These are phyloP conservation scores for Iberis amara DNA, from an alignment of 441 rosid genomes.

Conservation along the genomic window DNA sequence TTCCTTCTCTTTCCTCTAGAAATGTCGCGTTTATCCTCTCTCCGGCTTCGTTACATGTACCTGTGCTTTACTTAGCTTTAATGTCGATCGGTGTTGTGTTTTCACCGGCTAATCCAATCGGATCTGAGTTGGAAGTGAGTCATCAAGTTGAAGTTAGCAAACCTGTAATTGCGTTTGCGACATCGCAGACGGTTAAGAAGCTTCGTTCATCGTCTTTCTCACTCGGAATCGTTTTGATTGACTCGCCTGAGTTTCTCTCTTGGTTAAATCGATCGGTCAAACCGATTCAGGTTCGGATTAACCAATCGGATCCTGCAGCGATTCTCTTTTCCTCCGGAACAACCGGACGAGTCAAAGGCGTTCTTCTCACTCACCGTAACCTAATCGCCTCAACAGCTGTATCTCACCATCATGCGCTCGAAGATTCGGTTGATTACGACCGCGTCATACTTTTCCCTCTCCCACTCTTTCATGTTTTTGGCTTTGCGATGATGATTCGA, in stretches of 20 bases:
- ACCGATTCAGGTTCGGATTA: slow-evolving; percentile 26
- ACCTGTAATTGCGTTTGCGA: slow-evolving; percentile 72
- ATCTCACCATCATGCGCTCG: slow-evolving; percentile 21
- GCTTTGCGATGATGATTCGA: slow-evolving; percentile 52
- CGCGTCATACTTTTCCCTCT: slow-evolving; percentile 48
- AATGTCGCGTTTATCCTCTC: slow-evolving; percentile 68
- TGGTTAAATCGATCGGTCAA: slow-evolving; percentile 28
- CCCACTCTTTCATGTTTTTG: slow-evolving; percentile 79
- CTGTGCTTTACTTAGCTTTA: slow-evolving; percentile 66
- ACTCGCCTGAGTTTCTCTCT: slow-evolving; percentile 69
- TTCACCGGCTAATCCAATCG: slow-evolving; percentile 73
- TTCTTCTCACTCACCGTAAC: slow-evolving; percentile 61
- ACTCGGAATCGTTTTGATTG: slow-evolving; percentile 50
- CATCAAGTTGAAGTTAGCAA: slow-evolving; percentile 53
- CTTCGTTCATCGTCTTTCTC: slow-evolving; percentile 41
- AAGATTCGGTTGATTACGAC: slow-evolving; percentile 34
- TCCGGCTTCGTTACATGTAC: slow-evolving; percentile 59
- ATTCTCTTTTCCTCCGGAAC: slow-evolving; percentile 83
- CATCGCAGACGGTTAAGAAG: slow-evolving; percentile 45
- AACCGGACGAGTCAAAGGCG: slow-evolving; percentile 74
- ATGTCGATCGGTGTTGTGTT: slow-evolving; percentile 59
- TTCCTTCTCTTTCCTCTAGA: slow-evolving; percentile 36
- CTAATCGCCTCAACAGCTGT: slow-evolving; percentile 50
- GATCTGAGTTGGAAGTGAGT: slow-evolving; percentile 51
- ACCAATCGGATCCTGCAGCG: slow-evolving; percentile 66